Evolutionary conservation across 345 rosid species (phyloP).

Genomic region (Orychophragmus violaceus): DNA sequence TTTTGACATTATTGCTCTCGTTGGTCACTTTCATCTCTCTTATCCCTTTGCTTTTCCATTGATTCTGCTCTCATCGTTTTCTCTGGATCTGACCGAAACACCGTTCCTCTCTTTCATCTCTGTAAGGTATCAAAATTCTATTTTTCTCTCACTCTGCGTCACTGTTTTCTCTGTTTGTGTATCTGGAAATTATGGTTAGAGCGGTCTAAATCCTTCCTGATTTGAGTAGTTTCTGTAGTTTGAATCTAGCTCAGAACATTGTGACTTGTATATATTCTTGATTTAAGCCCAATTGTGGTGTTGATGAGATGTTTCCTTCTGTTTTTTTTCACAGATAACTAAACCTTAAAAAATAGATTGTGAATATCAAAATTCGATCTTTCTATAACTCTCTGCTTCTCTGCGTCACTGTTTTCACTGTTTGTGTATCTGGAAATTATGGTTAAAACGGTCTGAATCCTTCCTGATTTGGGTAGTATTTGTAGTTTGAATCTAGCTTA

Average conservation of each 20-base stretch:
- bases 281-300: background rate
- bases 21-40: constrained; percentile 30
- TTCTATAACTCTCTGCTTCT: background rate
- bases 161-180: background rate
- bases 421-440: background rate
- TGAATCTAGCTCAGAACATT: constrained; percentile 11
- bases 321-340: constrained; percentile 16
- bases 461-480: background rate
- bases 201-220: background rate
- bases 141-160: background rate
- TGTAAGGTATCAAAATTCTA: constrained; percentile 17
- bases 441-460: background rate
- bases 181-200: background rate
- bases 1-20: constrained; percentile 13
- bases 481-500: background rate
- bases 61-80: constrained; percentile 16
- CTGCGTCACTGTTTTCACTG: background rate
- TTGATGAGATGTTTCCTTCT: constrained; percentile 17
- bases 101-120: background rate
- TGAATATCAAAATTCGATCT: background rate
- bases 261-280: background rate
- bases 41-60: constrained; percentile 16
- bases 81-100: constrained; percentile 19
- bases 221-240: background rate
- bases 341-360: constrained; percentile 4